A percentile compares a stretch with the other conserved stretches of the same genome.
These are phyloP conservation scores for Eucalyptus caleyi DNA, from an alignment of 345 rosid species.

Conservation along the genomic window DNA sequence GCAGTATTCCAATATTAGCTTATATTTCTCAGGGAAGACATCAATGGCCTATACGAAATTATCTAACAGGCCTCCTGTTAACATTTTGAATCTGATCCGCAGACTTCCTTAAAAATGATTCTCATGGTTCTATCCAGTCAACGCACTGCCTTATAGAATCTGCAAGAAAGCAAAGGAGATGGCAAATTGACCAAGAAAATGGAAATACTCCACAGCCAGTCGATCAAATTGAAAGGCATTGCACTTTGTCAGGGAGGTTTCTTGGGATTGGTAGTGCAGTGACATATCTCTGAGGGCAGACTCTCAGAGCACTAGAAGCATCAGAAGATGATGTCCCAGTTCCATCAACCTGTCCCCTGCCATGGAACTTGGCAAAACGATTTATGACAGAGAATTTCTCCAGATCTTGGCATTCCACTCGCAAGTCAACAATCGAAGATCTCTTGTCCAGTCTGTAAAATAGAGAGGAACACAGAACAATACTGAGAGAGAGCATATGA, in stretches of 20 bases:
- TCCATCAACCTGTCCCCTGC: constrained; percentile 43
- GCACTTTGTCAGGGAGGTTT: constrained; percentile 85
- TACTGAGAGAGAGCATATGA: neutral
- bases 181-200: constrained; percentile 11
- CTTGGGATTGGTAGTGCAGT: constrained; percentile 72
- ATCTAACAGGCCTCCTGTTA: constrained; percentile 19
- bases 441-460: constrained; percentile 64
- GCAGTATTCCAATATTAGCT: constrained; percentile 14
- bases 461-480: neutral
- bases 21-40: constrained; percentile 22
- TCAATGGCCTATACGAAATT: constrained; percentile 23
- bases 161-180: neutral
- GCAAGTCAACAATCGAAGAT: constrained; percentile 48
- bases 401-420: constrained; percentile 72
- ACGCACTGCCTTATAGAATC: neutral
- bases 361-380: constrained; percentile 89
- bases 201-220: constrained; percentile 9
- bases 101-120: constrained; percentile 18
- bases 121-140: constrained; percentile 3
- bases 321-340: constrained; percentile 35
- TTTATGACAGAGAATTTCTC: constrained; percentile 75
- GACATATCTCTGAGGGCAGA: constrained; percentile 75
- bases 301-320: constrained; percentile 22
- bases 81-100: neutral
- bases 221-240: constrained; percentile 76